Evolutionary conservation across 805 yeast species (phyloP).

Genomic region (Vanderwaltozyma polyspora): DNA sequence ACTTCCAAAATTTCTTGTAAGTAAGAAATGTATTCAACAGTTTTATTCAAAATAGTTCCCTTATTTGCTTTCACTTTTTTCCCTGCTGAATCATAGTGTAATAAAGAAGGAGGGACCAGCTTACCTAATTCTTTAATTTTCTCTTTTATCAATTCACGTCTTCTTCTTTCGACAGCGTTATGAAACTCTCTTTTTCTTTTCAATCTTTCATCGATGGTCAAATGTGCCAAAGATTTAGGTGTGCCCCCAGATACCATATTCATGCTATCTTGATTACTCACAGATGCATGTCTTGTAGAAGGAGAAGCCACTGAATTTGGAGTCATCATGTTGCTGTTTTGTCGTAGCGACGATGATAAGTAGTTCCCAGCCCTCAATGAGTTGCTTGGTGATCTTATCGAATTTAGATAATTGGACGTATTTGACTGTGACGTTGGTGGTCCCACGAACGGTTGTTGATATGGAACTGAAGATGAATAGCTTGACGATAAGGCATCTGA

Average conservation of each 20-base stretch:
- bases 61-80: slow-evolving; percentile 76
- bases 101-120: slow-evolving; percentile 66
- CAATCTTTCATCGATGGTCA: slow-evolving; percentile 56
- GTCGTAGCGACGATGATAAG: slow-evolving; percentile 22
- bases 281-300: slow-evolving; percentile 23
- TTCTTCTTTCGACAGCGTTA: slow-evolving; percentile 85
- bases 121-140: slow-evolving; percentile 74
- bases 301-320: slow-evolving; percentile 9
- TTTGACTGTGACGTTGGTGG: slow-evolving; percentile 5
- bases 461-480: slow-evolving; percentile 19
- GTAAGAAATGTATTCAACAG: slow-evolving; percentile 70
- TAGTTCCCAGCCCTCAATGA: slow-evolving; percentile 23
- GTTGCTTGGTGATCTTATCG: slow-evolving; percentile 25
- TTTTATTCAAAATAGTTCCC: slow-evolving; percentile 60
- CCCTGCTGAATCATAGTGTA: slow-evolving; percentile 30
- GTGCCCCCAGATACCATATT: neutral
- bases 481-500: slow-evolving; percentile 18
- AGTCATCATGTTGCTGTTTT: slow-evolving; percentile 14
- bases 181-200: slow-evolving; percentile 79
- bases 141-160: slow-evolving; percentile 85
- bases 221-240: slow-evolving; percentile 1
- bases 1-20: slow-evolving; percentile 47
- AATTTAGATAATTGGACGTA: slow-evolving; percentile 1
- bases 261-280: slow-evolving; percentile 14
- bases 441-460: slow-evolving; percentile 16